Percentiles rank a stretch among this genome's conserved stretches.
Conservation (phyloP, 345 rosid genomes). For the Hibiscus syriacus region DNA sequence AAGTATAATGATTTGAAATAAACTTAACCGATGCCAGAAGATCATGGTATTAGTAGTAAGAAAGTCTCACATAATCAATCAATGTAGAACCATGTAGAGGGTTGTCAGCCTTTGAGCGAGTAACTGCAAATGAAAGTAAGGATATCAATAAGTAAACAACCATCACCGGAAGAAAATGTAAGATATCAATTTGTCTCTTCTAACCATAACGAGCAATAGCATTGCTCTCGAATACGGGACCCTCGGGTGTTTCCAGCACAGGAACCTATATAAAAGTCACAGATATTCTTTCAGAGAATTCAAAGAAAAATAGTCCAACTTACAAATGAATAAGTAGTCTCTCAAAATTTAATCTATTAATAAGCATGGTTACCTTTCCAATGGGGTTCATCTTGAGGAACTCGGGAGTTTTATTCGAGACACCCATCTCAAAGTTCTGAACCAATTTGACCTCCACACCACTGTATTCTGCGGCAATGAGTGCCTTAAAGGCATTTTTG, state of each 20-base stretch:
- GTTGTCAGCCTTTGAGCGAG: constrained; percentile 58
- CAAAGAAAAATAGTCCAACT: background rate
- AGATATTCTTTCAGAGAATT: background rate
- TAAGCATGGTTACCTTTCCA: constrained; percentile 53
- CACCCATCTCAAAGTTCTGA: constrained; percentile 81
- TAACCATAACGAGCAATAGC: constrained; percentile 93
- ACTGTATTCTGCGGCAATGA: constrained; percentile 73
- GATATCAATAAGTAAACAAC: background rate
- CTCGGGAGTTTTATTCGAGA: constrained; percentile 74
- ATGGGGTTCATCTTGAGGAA: constrained; percentile 91
- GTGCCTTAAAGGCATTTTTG: constrained; percentile 68
- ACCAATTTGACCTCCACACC: constrained; percentile 56
- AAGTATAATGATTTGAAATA: background rate
- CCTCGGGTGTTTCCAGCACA: constrained; percentile 95
- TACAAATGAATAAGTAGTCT: background rate
- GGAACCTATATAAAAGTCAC: constrained; percentile 49
- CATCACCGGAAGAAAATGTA: background rate
- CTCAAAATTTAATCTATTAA: background rate
- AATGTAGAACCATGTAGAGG: constrained; percentile 57
- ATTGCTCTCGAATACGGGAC: constrained; percentile 89
- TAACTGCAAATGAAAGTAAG: constrained; percentile 33
- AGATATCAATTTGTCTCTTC: background rate
- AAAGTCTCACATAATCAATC: constrained; percentile 59
- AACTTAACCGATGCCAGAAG: background rate
- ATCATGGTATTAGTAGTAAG: background rate